A percentile compares a stretch with the other conserved stretches of the same genome.
Conservation (phyloP, 2,329 filamentous ascomycete species). For the Colletotrichum liaoningense region DNA sequence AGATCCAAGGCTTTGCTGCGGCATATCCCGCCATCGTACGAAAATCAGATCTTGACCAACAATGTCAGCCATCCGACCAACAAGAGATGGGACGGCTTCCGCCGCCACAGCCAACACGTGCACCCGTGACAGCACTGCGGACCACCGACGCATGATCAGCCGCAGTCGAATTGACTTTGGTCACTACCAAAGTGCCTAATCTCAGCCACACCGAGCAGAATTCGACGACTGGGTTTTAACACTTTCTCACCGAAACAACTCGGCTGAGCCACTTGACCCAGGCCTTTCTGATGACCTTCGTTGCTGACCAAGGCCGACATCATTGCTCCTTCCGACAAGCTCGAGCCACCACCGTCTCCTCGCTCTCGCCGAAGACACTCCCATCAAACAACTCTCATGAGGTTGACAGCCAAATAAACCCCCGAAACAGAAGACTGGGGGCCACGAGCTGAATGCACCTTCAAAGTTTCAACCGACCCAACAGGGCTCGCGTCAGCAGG, state of each 20-base stretch:
- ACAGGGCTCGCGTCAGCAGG: slow-evolving; percentile 2
- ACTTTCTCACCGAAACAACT: not conserved
- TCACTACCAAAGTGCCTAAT: no score
- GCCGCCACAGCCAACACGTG: not conserved
- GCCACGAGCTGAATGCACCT: slow-evolving; percentile 16
- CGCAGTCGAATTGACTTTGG: slow-evolving; percentile 14
- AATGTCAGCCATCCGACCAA: not conserved
- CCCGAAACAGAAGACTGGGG: slow-evolving; percentile 17
- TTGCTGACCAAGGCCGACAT: not conserved
- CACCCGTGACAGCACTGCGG: not conserved
- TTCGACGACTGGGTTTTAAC: not conserved
- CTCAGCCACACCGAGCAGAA: not conserved
- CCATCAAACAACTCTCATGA: not conserved
- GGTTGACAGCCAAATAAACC: not conserved
- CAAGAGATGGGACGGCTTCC: not conserved
- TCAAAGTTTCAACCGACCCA: slow-evolving; percentile 8
- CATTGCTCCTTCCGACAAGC: not conserved
- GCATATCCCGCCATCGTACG: not conserved
- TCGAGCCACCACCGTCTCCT: slow-evolving; percentile 23
- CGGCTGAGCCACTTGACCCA: not conserved
- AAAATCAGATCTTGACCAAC: not conserved
- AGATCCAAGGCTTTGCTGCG: not conserved
- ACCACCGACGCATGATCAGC: not conserved
- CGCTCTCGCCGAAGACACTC: not conserved
- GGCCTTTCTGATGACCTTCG: not conserved